These are phyloP conservation scores for Monilinia aucupariae DNA, from an alignment of 2,329 filamentous ascomycete species.

Conservation along the genomic window DNA sequence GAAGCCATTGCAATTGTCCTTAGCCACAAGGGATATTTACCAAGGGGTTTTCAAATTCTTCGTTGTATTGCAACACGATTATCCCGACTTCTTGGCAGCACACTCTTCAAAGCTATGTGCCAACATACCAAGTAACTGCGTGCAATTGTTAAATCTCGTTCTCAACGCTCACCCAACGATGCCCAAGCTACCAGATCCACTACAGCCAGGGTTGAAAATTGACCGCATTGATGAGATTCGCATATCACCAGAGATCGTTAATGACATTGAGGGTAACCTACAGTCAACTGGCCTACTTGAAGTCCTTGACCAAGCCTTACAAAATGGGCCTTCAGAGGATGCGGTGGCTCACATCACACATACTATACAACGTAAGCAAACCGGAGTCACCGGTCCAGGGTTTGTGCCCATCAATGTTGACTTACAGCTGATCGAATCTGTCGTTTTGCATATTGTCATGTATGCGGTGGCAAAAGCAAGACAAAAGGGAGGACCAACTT, in stretches of 20 bases:
- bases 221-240: slow-evolving; percentile 72
- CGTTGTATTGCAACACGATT: slow-evolving; percentile 85
- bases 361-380: slow-evolving; percentile 57
- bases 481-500: slow-evolving; percentile 56
- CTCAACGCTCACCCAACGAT: slow-evolving; percentile 72
- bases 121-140: slow-evolving; percentile 75
- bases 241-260: slow-evolving; percentile 58
- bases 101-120: slow-evolving; percentile 79
- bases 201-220: slow-evolving; percentile 67
- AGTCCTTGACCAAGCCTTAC: slow-evolving; percentile 54
- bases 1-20: slow-evolving; percentile 63
- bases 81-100: slow-evolving; percentile 84
- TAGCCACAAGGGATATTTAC: slow-evolving; percentile 76
- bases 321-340: slow-evolving; percentile 62
- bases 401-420: slow-evolving; percentile 65
- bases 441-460: slow-evolving; percentile 77
- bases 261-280: slow-evolving; percentile 51
- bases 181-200: slow-evolving; percentile 67
- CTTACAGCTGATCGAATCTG: slow-evolving; percentile 66
- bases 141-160: slow-evolving; percentile 83
- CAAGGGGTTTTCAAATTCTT: slow-evolving; percentile 77
- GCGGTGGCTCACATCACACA: slow-evolving; percentile 71
- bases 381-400: slow-evolving; percentile 58
- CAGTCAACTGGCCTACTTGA: slow-evolving; percentile 51
- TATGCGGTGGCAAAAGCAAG: slow-evolving; percentile 58